Evolutionary conservation across 495 filamentous ascomycete genomes (phyloP).

Genomic region (Hyphodiscus hymeniophilus): DNA sequence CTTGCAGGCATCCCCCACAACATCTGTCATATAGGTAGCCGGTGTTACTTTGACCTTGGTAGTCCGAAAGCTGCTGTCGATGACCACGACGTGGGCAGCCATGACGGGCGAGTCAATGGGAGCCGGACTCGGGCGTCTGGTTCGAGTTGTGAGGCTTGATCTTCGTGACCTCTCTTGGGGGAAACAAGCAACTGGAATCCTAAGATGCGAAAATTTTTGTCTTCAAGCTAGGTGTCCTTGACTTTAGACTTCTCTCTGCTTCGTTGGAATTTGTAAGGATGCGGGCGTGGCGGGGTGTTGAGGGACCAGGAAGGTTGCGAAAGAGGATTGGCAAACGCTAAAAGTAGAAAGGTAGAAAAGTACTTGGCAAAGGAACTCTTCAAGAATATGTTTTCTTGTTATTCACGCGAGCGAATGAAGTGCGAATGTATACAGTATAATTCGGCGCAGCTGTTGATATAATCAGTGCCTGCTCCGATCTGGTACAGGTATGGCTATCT

Average conservation of each 20-base stretch:
- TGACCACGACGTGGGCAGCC: slow-evolving; percentile 83
- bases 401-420: too few relatives aligned
- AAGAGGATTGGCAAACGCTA: not conserved
- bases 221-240: not conserved
- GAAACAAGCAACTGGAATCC: too few relatives aligned
- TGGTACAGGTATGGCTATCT: too few relatives aligned
- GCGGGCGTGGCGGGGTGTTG: slow-evolving; percentile 21
- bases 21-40: slow-evolving; percentile 67
- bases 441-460: too few relatives aligned
- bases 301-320: not conserved
- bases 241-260: slow-evolving; percentile 10
- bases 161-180: too few relatives aligned
- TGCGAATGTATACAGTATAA: too few relatives aligned
- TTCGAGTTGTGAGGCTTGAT: too few relatives aligned
- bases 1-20: slow-evolving; percentile 76
- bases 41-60: slow-evolving; percentile 78
- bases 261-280: slow-evolving; percentile 18
- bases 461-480: slow-evolving; percentile 18
- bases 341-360: too few relatives aligned
- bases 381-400: too few relatives aligned
- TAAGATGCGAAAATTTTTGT: not conserved
- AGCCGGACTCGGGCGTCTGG: not conserved
- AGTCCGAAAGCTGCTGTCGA: slow-evolving; percentile 65
- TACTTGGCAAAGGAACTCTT: too few relatives aligned
- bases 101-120: slow-evolving; percentile 36